Conservation (phyloP, 345 rosid species). For the Eucalyptus cloeziana region DNA sequence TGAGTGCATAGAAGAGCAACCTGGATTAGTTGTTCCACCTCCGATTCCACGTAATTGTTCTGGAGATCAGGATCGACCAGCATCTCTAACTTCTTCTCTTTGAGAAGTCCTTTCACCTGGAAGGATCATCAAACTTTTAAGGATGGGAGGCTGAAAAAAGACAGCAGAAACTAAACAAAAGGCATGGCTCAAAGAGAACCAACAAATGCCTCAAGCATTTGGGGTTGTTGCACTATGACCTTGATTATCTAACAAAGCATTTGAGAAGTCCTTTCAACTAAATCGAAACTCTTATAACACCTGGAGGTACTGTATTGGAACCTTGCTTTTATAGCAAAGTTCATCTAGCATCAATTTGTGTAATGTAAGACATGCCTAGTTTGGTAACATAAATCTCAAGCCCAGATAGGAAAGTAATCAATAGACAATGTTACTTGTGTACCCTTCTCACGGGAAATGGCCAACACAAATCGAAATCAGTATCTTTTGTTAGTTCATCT, state of each 20-base stretch:
- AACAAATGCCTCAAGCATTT: not conserved
- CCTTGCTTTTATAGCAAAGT: not conserved
- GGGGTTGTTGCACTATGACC: not conserved
- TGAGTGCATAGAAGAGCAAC: conserved; percentile 93
- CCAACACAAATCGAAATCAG: not conserved
- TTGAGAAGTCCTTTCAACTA: not conserved
- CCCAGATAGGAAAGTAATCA: not conserved
- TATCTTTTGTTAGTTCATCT: not conserved
- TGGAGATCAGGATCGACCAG: conserved; percentile 91
- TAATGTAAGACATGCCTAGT: not conserved
- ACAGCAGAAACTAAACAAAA: not conserved
- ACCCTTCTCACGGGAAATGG: not conserved
- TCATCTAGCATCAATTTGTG: not conserved
- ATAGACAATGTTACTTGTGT: not conserved
- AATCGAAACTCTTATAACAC: not conserved
- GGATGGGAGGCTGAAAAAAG: not conserved
- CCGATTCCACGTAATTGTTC: conserved; percentile 54
- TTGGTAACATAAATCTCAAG: not conserved
- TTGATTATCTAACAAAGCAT: not conserved
- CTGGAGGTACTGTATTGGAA: not conserved
- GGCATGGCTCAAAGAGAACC: not conserved
- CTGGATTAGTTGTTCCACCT: conserved; percentile 89
- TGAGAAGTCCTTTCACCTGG: conserved; percentile 91
- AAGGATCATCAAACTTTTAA: not conserved
- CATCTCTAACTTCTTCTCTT: conserved; percentile 92